Percentiles rank a stretch among this genome's conserved stretches.
Conservation (phyloP, 805 yeast species). For the Wilhelminamyces savonicus region DNA sequence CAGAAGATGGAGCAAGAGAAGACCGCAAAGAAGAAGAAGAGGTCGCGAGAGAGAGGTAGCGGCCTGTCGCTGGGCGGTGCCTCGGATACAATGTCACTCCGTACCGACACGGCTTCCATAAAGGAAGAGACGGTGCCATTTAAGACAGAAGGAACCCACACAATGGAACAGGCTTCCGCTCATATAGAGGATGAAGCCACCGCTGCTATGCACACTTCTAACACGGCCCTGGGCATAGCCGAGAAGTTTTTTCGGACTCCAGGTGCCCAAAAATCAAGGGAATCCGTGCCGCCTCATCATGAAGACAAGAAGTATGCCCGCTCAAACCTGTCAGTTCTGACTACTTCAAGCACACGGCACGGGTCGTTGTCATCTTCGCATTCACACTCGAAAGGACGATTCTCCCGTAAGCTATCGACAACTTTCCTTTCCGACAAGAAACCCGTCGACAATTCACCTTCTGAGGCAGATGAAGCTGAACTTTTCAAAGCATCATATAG, state of each 20-base stretch:
- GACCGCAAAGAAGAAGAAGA: conserved; percentile 8
- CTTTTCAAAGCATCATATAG: neutral
- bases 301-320: conserved; percentile 4
- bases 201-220: neutral
- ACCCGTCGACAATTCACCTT: neutral
- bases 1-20: conserved; percentile 26
- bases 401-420: neutral
- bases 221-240: neutral
- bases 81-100: neutral
- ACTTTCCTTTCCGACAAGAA: neutral
- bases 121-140: neutral
- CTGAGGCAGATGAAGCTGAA: neutral
- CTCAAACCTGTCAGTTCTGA: conserved; percentile 1
- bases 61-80: neutral
- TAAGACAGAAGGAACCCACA: neutral
- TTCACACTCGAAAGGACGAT: conserved; percentile 1
- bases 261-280: no score
- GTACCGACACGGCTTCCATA: neutral
- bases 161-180: conserved; percentile 1
- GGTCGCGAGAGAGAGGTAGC: conserved; percentile 1
- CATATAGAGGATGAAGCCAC: neutral
- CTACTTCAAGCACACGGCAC: conserved; percentile 6
- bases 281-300: conserved; percentile 7
- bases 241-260: neutral
- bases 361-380: conserved; percentile 13